These are phyloP conservation scores for Alternaria longipes DNA, from an alignment of 2,329 filamentous ascomycete genomes.

Conservation along the genomic window DNA sequence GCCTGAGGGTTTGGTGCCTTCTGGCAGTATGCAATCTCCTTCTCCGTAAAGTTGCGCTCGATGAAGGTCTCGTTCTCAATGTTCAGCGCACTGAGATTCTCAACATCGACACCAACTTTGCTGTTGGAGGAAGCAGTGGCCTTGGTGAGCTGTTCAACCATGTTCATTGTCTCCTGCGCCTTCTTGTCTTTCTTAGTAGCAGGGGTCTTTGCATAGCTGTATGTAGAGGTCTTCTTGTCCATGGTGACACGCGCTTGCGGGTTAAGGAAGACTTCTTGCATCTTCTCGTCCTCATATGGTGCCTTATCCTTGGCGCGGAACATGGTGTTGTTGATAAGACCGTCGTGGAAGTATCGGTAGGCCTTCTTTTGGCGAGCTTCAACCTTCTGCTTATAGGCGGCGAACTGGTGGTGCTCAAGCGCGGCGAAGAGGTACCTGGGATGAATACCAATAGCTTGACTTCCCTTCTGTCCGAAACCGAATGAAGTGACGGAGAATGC, in stretches of 20 bases:
- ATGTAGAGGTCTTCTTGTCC: constrained; percentile 86
- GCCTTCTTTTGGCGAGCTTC: constrained; percentile 96
- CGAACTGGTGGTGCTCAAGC: constrained; percentile 86
- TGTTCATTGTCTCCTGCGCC: constrained; percentile 71
- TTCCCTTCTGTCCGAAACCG: constrained; percentile 98
- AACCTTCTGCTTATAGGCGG: constrained; percentile 85
- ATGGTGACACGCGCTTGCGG: constrained; percentile 84
- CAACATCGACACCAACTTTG: constrained; percentile 93
- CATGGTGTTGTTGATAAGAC: constrained; percentile 95
- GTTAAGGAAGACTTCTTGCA: constrained; percentile 90
- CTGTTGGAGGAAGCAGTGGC: constrained; percentile 67
- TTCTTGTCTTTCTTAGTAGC: constrained; percentile 71
- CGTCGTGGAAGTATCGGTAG: constrained; percentile 98
- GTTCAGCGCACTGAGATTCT: constrained; percentile 86
- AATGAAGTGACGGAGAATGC: constrained; percentile 99
- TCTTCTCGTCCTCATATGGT: constrained; percentile 88
- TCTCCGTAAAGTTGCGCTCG: constrained; percentile 88
- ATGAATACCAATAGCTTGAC: constrained; percentile 96
- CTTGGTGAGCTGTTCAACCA: constrained; percentile 80
- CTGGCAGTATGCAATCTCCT: constrained; percentile 87
- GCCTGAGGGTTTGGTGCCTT: constrained; percentile 81
- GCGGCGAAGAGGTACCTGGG: constrained; percentile 94
- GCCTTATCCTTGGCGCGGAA: constrained; percentile 95
- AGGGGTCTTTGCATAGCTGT: constrained; percentile 69
- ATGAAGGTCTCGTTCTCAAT: constrained; percentile 94